phyloP scores from a whole-genome alignment of 2,329 filamentous ascomycete genomes.

The Sporothrix protearum region DNA sequence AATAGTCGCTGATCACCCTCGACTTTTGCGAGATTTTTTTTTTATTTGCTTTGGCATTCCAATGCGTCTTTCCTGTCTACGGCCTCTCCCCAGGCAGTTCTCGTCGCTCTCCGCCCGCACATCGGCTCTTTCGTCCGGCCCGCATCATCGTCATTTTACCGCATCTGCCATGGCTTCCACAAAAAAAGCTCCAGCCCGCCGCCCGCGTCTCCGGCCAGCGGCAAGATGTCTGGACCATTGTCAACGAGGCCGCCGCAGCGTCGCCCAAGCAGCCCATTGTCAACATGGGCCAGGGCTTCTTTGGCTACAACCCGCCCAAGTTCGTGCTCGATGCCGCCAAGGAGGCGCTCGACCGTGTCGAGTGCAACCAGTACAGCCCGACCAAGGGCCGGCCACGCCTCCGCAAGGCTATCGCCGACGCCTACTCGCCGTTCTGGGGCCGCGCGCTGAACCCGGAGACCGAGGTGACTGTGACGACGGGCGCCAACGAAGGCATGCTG shows the following conservation, averaged over 20 bases:
- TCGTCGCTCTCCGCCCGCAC: neutral
- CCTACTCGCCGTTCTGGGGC: conserved; percentile 87
- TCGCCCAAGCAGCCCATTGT: conserved; percentile 52
- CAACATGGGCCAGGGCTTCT: conserved; percentile 63
- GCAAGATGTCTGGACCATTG: conserved; percentile 47
- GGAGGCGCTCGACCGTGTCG: conserved; percentile 79
- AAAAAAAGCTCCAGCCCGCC: conserved; percentile 40
- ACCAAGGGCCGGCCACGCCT: conserved; percentile 89
- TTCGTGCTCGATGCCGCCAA: conserved; percentile 93
- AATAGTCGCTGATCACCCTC: neutral
- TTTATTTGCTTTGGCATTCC: neutral
- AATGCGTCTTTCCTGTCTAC: conserved; percentile 15
- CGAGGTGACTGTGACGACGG: conserved; percentile 91
- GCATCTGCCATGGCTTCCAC: conserved; percentile 21
- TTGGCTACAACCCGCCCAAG: conserved; percentile 88
- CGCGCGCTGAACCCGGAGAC: conserved; percentile 79
- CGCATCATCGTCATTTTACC: conserved; percentile 2
- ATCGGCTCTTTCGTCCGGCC: neutral
- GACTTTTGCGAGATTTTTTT: too few relatives aligned
- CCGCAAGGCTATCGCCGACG: conserved; percentile 87
- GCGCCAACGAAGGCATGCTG: conserved; percentile 89
- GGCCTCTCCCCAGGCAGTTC: conserved; percentile 4
- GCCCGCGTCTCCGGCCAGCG: conserved; percentile 40
- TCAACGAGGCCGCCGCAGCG: conserved; percentile 51
- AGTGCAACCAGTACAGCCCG: conserved; percentile 98